A percentile compares a stretch with the other conserved stretches of the same genome.
These are phyloP conservation scores for Monosporozyma unispora DNA, from an alignment of 805 yeast genomes.

Conservation along the genomic window DNA sequence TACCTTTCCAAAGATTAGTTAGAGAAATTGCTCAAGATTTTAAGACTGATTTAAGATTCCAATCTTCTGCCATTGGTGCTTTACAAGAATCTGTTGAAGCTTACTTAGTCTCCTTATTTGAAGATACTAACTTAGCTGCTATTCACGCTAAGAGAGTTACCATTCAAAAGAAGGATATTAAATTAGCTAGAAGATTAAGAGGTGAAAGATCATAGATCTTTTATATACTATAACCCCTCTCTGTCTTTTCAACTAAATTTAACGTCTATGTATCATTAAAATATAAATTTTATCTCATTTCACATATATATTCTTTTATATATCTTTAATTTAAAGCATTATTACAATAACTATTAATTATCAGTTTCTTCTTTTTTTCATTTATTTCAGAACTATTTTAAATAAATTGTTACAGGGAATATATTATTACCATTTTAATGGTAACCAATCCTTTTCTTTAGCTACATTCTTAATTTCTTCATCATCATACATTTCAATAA, in stretches of 20 bases:
- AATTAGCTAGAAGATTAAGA: constrained; percentile 94
- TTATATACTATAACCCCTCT: not conserved
- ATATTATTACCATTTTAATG: constrained; percentile 49
- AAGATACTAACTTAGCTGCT: constrained; percentile 97
- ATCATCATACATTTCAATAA: constrained; percentile 82
- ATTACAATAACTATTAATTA: not conserved
- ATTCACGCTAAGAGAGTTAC: constrained; percentile 99
- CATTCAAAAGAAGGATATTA: constrained; percentile 96
- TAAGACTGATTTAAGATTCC: constrained; percentile 91
- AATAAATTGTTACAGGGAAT: not conserved
- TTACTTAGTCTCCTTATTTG: constrained; percentile 89
- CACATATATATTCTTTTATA: constrained; percentile 4
- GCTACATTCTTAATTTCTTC: constrained; percentile 51
- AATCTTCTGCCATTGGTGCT: constrained; percentile 95
- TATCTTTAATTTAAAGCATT: not conserved
- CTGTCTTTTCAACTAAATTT: not conserved
- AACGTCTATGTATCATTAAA: not conserved
- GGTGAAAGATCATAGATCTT: constrained; percentile 74
- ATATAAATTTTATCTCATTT: not conserved
- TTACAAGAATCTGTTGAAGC: constrained; percentile 98
- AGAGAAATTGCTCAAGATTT: constrained; percentile 93
- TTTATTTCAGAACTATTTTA: not conserved
- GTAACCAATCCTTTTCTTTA: constrained; percentile 46
- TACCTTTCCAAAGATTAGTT: constrained; percentile 95
- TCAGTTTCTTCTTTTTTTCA: not conserved